phyloP scores from a whole-genome alignment of 1,284 basidiomycete species.

The Tilletia walkeri region DNA sequence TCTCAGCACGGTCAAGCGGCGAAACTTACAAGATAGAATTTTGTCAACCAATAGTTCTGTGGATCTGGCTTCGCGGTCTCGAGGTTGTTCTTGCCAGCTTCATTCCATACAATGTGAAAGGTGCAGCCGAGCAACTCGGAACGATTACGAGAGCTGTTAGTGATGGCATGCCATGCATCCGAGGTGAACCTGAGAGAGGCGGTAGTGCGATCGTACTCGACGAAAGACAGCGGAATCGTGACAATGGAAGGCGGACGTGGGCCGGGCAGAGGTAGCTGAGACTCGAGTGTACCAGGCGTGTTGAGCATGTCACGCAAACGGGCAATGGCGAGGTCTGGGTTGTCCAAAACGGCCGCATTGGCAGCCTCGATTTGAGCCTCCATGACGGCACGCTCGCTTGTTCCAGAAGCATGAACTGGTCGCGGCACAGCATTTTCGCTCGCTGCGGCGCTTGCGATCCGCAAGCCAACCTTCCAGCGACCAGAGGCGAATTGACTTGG shows the following conservation, averaged over 20 bases:
- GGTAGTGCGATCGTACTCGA: conserved; percentile 31
- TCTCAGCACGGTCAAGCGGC: background rate
- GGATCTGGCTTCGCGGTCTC: conserved; percentile 44
- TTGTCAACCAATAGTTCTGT: conserved; percentile 47
- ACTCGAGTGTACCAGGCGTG: conserved; percentile 13
- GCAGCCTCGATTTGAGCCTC: conserved; percentile 9
- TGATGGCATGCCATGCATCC: conserved; percentile 42
- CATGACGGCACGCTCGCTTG: conserved; percentile 6
- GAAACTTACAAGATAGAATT: conserved; percentile 36
- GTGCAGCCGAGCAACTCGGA: conserved; percentile 4
- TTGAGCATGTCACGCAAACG: conserved; percentile 3
- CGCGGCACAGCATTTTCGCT: conserved; percentile 22
- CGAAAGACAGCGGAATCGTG: conserved; percentile 42
- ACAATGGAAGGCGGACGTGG: conserved; percentile 26
- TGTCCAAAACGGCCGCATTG: conserved; percentile 7
- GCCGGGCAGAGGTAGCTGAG: conserved; percentile 5
- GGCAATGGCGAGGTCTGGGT: background rate
- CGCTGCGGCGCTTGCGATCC: conserved; percentile 23
- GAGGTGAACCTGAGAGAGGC: conserved; percentile 41
- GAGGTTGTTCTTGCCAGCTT: conserved; percentile 6
- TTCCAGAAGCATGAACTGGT: conserved; percentile 1
- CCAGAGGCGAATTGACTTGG: conserved; percentile 34
- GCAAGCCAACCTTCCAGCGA: conserved; percentile 30
- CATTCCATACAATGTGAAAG: conserved; percentile 19
- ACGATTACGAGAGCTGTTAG: background rate